Conservation (phyloP, 805 yeast species). For the Saccharomyces paradoxus region DNA sequence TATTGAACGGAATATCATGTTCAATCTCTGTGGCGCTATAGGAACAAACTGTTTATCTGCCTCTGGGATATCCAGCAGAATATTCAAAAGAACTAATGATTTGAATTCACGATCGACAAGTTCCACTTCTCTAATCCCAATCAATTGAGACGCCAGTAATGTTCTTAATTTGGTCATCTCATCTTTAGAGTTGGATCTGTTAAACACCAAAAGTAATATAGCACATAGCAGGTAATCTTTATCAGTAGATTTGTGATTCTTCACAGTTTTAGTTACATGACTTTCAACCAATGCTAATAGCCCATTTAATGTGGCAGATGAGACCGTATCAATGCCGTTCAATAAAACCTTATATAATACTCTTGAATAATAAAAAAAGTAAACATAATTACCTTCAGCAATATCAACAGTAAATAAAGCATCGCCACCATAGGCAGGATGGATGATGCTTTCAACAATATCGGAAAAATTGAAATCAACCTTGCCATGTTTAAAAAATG, state of each 20-base stretch:
- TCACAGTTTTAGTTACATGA: constrained; percentile 29
- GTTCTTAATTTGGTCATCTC: constrained; percentile 49
- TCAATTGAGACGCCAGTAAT: constrained; percentile 53
- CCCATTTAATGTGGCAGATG: constrained; percentile 20
- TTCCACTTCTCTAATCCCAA: constrained; percentile 43
- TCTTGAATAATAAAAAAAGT: constrained; percentile 31
- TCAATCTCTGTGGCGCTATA: constrained; percentile 56
- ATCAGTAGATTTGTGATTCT: constrained; percentile 30
- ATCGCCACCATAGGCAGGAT: not conserved
- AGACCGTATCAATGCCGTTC: constrained; percentile 25
- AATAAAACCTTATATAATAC: constrained; percentile 28
- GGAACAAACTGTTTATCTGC: constrained; percentile 32
- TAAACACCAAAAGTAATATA: constrained; percentile 28
- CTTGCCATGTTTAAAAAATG: constrained; percentile 13
- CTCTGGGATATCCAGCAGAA: constrained; percentile 27
- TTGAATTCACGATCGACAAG: constrained; percentile 38
- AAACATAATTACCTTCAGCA: constrained; percentile 1
- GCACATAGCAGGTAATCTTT: constrained; percentile 26
- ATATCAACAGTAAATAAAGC: not conserved
- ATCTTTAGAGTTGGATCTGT: constrained; percentile 31
- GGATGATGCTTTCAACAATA: not conserved
- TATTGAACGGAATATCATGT: constrained; percentile 50
- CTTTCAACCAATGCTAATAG: constrained; percentile 23
- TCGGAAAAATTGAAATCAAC: not conserved
- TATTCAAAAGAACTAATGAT: constrained; percentile 41